Conservation (phyloP, 2,329 filamentous ascomycete species). For the Exophiala alcalophila region DNA sequence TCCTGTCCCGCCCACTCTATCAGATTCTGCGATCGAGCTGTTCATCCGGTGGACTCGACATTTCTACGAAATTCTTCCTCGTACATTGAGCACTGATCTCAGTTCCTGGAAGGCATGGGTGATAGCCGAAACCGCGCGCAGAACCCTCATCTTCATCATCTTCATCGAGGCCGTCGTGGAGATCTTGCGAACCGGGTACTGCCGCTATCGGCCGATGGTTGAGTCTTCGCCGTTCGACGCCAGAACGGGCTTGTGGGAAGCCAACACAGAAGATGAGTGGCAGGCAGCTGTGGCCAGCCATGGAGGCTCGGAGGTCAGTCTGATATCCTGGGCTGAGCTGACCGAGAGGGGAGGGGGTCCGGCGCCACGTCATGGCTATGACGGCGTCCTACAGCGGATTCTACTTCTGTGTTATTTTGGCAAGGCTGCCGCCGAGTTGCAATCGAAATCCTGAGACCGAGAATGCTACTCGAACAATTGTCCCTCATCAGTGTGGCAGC, state of each 20-base stretch:
- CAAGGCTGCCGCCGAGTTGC: constrained; percentile 13
- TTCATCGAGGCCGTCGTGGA: constrained; percentile 21
- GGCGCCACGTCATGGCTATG: constrained; percentile 17
- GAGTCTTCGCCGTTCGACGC: constrained; percentile 27
- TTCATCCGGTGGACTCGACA: constrained; percentile 17
- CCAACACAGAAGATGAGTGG: constrained; percentile 24
- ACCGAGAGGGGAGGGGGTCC: constrained; percentile 19
- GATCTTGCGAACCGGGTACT: constrained; percentile 16
- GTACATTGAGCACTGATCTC: constrained; percentile 13
- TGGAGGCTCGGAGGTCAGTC: constrained; percentile 18
- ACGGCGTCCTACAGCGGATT: constrained; percentile 24
- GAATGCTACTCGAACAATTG: too few relatives aligned
- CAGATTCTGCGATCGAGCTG: too few relatives aligned
- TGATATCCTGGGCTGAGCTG: constrained; percentile 27
- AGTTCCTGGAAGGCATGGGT: constrained; percentile 27
- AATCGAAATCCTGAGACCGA: too few relatives aligned
- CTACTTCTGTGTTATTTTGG: constrained; percentile 23
- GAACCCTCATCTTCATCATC: constrained; percentile 19
- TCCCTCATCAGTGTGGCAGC: too few relatives aligned
- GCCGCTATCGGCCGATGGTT: constrained; percentile 24
- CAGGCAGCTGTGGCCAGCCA: constrained; percentile 11
- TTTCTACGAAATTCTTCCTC: constrained; percentile 15
- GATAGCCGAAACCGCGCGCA: constrained; percentile 23
- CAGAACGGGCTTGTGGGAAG: constrained; percentile 27
- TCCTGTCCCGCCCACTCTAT: constrained; percentile 3